phyloP scores from a whole-genome alignment of 2,329 filamentous ascomycete species.

The Aspergillus sp. region DNA sequence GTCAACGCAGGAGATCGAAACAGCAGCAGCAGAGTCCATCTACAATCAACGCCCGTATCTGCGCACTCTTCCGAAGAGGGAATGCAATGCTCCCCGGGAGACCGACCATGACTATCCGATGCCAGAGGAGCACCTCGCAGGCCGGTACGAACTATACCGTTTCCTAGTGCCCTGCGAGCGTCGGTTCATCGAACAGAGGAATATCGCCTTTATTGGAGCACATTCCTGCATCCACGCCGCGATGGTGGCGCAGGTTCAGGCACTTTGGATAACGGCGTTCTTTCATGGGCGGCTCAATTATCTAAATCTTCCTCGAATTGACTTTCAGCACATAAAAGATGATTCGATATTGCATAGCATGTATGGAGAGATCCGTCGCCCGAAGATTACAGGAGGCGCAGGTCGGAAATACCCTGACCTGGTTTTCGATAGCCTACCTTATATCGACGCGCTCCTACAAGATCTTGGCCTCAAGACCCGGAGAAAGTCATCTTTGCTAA shows the following conservation, averaged over 20 bases:
- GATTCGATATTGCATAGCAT: not conserved
- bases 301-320: slow-evolving; percentile 19
- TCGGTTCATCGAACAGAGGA: slow-evolving; percentile 32
- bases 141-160: slow-evolving; percentile 15
- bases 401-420: slow-evolving; percentile 59
- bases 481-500: slow-evolving; percentile 31
- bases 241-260: slow-evolving; percentile 47
- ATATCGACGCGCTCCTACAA: slow-evolving; percentile 65
- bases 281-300: slow-evolving; percentile 47
- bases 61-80: not conserved
- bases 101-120: too few species aligned
- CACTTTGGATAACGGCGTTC: slow-evolving; percentile 65
- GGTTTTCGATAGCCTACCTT: slow-evolving; percentile 75
- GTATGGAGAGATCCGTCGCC: not conserved
- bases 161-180: slow-evolving; percentile 45
- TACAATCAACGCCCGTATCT: not conserved
- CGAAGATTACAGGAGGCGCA: slow-evolving; percentile 44
- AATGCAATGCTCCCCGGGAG: not conserved
- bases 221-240: slow-evolving; percentile 46
- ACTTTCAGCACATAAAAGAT: not conserved
- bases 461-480: slow-evolving; percentile 60
- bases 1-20: slow-evolving; percentile 50
- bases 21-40: not conserved
- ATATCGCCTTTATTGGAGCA: slow-evolving; percentile 50
- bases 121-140: too few species aligned